These are phyloP conservation scores for Tetrastigma voinierianum DNA, from an alignment of 164 flowering plant genomes.

Conservation along the genomic window DNA sequence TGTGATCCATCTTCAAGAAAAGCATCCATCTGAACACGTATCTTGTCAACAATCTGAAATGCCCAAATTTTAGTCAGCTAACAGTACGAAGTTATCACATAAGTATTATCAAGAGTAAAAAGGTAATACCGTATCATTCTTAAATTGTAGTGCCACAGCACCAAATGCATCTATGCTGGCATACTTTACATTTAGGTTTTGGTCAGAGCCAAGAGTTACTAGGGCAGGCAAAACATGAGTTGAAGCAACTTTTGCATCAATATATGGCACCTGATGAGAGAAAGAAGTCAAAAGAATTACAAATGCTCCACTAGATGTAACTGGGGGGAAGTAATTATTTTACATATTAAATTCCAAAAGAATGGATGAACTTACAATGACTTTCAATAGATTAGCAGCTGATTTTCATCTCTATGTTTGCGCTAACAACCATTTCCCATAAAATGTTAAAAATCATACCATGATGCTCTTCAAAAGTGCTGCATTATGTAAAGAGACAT, in stretches of 20 bases:
- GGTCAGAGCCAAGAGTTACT: conserved; percentile 97
- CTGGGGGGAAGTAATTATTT: too few species aligned
- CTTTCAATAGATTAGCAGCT: conserved; percentile 83
- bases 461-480: conserved; percentile 86
- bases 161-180: conserved; percentile 98
- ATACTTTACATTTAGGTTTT: conserved; percentile 83
- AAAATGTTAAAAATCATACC: conserved; percentile 73
- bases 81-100: not conserved
- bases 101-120: not conserved
- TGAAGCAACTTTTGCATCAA: conserved; percentile 87
- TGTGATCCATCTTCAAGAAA: conserved; percentile 99
- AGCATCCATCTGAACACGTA: conserved; percentile 98
- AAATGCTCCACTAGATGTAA: not conserved
- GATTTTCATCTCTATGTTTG: conserved; percentile 67
- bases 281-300: not conserved
- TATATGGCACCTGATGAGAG: conserved; percentile 61
- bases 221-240: conserved; percentile 91
- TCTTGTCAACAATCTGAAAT: conserved; percentile 92
- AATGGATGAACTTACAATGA: conserved; percentile 50
- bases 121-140: conserved; percentile 68
- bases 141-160: conserved; percentile 93
- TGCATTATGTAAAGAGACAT: conserved; percentile 35
- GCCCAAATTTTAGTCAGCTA: conserved; percentile 20
- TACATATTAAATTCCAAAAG: conserved; percentile 5
- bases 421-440: conserved; percentile 99